These are phyloP conservation scores for Nicotiana tomentosiformis DNA, from an alignment of 257 asterid genomes.

Conservation along the genomic window DNA sequence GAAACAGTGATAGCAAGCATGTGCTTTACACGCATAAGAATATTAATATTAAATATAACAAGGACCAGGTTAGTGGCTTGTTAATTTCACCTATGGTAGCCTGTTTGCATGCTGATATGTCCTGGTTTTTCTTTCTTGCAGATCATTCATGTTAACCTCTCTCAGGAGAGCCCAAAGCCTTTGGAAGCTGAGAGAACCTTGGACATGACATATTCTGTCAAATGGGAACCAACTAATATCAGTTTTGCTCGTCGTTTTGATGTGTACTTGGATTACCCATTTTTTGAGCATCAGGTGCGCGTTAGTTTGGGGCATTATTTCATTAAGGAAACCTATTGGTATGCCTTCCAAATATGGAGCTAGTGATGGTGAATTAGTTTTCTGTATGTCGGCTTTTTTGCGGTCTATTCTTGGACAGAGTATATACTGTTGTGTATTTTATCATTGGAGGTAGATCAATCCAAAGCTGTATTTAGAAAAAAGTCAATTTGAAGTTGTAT, in stretches of 20 bases:
- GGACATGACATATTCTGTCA: conserved; percentile 85
- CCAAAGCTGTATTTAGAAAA: not conserved
- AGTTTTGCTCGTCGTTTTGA: conserved; percentile 89
- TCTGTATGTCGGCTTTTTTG: not conserved
- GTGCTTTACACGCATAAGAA: conserved; percentile 46
- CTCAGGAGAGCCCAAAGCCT: conserved; percentile 74
- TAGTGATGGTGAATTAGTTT: not conserved
- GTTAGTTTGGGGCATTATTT: not conserved
- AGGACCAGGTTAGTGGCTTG: conserved; percentile 37
- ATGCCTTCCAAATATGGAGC: not conserved
- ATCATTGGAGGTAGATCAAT: not conserved
- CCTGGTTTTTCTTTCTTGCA: conserved; percentile 27
- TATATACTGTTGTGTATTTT: not conserved
- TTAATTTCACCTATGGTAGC: not conserved
- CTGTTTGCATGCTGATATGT: conserved; percentile 3
- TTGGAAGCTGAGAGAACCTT: conserved; percentile 62
- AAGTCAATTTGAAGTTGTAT: not conserved
- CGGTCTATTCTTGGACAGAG: not conserved
- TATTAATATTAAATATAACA: conserved; percentile 39
- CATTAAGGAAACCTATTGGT: not conserved
- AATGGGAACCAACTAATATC: conserved; percentile 64
- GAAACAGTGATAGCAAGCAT: conserved; percentile 41
- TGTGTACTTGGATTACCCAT: conserved; percentile 91
- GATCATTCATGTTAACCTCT: conserved; percentile 94
- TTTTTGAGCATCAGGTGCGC: conserved; percentile 92